Evolutionary conservation across 495 filamentous ascomycete species (phyloP), one percentile per base, ranked within the genome.

Genomic region (Penicillium waksmanii): DNA sequence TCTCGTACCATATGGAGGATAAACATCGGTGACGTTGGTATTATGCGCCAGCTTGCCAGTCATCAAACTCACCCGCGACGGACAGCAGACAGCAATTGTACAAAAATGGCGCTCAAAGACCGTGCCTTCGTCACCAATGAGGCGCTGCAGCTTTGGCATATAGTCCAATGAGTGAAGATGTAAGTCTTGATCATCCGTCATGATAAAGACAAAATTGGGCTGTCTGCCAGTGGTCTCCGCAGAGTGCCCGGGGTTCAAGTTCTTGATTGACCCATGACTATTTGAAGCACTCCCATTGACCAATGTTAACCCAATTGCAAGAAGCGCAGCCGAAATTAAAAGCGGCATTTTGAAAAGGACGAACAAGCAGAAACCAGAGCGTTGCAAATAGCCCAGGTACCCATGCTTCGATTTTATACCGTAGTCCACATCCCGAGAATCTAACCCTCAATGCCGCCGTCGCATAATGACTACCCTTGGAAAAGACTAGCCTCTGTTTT

Each of bases 21-120:
- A 71, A 3, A 89, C 78, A 54, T 86, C 82, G 1, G 85, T 88
- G 5, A 89, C 84, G 56, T 89, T 89, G 23, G 85, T 87, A 61
- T 89, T 89, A 68, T 89, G 86, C 2, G 84, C 82, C 17, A 77
- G 72, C 64, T 81, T 81, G 12, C 86, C 86, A 2, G 85, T 87
- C 82, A 68, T 80, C 5, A 86, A 62, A 6, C 73, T 80, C 0
- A 84, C 84, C 9, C 84, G 68, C 10, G 81, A 77, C 4, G 84
- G 84, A 50, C 84, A 86, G 63, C 84, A 86, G 21, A 85, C 64
- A 10, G 84, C 80, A 3, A 75, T 81, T 12, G 82, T 82, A 63
- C 75, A 78, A 58, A 78, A 85, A 63, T 86, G 83, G 31, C 71
- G 66, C 56, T 71, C 67, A 57, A 74, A 85, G 0, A 66, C 68